These are phyloP conservation scores for Cercophora scortea DNA, from an alignment of 495 filamentous ascomycete species.

Conservation along the genomic window DNA sequence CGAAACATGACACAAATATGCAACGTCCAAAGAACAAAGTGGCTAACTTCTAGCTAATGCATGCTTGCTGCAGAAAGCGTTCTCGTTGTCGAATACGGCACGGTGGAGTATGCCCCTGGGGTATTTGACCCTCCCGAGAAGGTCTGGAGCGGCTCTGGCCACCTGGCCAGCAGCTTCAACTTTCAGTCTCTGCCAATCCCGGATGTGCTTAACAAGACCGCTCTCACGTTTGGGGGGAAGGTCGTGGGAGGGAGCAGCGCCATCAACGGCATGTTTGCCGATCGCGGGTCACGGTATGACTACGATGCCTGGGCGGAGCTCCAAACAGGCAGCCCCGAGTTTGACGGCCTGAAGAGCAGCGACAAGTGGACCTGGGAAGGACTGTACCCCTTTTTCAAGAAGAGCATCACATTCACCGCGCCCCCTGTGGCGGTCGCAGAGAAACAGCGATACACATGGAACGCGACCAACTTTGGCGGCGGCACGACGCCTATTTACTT, in stretches of 20 bases:
- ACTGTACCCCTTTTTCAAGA: conserved; percentile 3
- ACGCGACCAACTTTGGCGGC: neutral
- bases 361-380: conserved; percentile 1
- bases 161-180: neutral
- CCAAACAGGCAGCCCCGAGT: neutral
- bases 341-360: neutral
- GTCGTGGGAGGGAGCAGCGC: conserved; percentile 3
- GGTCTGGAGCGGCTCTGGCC: neutral
- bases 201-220: conserved; percentile 1
- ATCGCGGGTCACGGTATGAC: conserved; percentile 4
- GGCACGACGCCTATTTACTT: conserved; percentile 10
- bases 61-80: neutral
- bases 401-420: conserved; percentile 1
- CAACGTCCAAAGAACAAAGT: too few species aligned
- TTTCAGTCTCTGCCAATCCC: conserved; percentile 2
- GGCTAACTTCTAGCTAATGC: too few species aligned
- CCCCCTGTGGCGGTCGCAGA: neutral
- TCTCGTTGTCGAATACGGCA: conserved; percentile 7
- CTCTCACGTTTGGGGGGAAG: neutral
- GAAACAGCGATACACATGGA: neutral
- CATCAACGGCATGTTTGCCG: conserved; percentile 6
- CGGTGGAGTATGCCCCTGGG: conserved; percentile 5
- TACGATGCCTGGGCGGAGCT: conserved; percentile 2
- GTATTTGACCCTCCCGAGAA: conserved; percentile 3
- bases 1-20: too few species aligned